phyloP scores from a whole-genome alignment of 345 rosid genomes.

The Kernera saxatilis region DNA sequence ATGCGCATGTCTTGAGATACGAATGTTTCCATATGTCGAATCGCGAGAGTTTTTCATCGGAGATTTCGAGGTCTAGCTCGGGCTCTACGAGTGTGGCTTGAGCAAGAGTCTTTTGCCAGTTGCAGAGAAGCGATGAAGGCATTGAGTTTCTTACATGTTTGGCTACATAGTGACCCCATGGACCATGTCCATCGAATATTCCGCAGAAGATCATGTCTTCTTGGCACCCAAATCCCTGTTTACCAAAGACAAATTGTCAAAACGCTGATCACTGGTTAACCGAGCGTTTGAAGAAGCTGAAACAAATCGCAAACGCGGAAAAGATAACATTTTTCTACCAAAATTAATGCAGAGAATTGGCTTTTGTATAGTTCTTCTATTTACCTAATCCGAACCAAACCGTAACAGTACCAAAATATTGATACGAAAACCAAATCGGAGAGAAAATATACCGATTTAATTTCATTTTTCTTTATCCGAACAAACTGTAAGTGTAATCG shows the following conservation, averaged over 20 bases:
- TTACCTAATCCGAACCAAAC: too few relatives aligned
- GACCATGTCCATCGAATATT: conserved; percentile 95
- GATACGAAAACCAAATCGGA: too few relatives aligned
- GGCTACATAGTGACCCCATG: conserved; percentile 94
- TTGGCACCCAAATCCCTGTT: conserved; percentile 89
- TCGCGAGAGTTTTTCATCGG: conserved; percentile 43
- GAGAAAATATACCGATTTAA: too few relatives aligned
- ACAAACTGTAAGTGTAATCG: too few relatives aligned
- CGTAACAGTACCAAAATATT: too few relatives aligned
- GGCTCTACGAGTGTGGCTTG: conserved; percentile 43
- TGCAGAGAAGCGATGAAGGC: conserved; percentile 65
- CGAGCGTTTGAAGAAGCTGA: not conserved
- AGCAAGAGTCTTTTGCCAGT: conserved; percentile 85
- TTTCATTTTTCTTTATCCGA: too few relatives aligned
- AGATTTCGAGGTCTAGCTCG: conserved; percentile 26
- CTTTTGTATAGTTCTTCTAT: too few relatives aligned
- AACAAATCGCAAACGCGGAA: not conserved
- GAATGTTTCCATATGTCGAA: conserved; percentile 79
- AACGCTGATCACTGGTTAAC: not conserved
- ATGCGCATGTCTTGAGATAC: conserved; percentile 69
- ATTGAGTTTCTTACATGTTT: conserved; percentile 73
- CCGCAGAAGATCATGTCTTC: conserved; percentile 89
- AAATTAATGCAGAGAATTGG: not conserved
- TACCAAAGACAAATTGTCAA: not conserved
- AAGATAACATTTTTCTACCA: not conserved